Conservation (phyloP, 1,284 basidiomycete genomes). For the Rhodotorula sp. region DNA sequence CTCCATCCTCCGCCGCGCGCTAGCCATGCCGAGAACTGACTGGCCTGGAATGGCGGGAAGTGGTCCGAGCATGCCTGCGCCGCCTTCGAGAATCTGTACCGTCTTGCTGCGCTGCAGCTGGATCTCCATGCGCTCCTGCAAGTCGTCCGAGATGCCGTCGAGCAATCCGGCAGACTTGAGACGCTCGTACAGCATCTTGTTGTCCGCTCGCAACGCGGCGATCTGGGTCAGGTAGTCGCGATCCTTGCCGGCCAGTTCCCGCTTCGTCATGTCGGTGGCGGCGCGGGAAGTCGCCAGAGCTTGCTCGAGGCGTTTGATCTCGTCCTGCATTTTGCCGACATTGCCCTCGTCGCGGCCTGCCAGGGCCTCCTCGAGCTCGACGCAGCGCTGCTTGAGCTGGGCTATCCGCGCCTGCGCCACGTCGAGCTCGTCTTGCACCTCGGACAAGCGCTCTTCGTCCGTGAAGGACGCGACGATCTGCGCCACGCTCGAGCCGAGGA, state of each 20-base stretch:
- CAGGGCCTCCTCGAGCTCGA: conserved; percentile 72
- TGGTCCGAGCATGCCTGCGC: neutral
- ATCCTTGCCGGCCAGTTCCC: conserved; percentile 76
- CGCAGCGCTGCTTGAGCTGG: conserved; percentile 58
- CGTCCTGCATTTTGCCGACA: conserved; percentile 75
- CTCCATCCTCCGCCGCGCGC: conserved; percentile 31
- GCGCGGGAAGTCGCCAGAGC: conserved; percentile 76
- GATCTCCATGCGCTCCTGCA: conserved; percentile 76
- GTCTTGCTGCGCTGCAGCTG: conserved; percentile 83
- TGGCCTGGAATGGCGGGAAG: conserved; percentile 47
- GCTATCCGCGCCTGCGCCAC: conserved; percentile 65
- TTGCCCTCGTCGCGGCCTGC: conserved; percentile 76
- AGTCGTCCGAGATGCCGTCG: conserved; percentile 75
- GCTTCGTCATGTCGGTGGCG: conserved; percentile 59
- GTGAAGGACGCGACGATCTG: conserved; percentile 86
- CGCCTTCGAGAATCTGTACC: conserved; percentile 70
- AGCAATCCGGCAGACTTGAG: conserved; percentile 76
- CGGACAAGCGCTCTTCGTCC: conserved; percentile 80
- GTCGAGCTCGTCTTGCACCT: conserved; percentile 73
- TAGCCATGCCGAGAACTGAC: conserved; percentile 49
- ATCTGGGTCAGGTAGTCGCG: conserved; percentile 82
- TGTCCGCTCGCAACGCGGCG: conserved; percentile 83
- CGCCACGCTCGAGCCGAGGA: conserved; percentile 86
- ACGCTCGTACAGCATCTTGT: conserved; percentile 91
- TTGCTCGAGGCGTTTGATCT: conserved; percentile 72